phyloP scores from a whole-genome alignment of 495 filamentous ascomycete species.

The Pseudomonodictys pantanalensis region DNA sequence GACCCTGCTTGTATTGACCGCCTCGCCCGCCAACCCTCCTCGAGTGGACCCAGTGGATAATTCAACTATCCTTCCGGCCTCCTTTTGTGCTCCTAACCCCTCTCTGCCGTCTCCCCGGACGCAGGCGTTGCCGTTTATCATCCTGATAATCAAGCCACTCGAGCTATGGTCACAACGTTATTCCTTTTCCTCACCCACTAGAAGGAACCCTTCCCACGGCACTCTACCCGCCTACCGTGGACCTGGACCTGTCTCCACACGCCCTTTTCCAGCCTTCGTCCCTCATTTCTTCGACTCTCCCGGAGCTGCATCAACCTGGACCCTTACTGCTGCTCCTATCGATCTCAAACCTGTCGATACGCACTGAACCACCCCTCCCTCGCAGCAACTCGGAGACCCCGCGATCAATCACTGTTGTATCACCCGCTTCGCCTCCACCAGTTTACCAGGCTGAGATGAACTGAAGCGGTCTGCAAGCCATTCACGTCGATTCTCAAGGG shows the following conservation, averaged over 20 bases:
- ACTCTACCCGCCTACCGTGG: conserved; percentile 36
- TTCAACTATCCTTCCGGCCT: conserved; percentile 12
- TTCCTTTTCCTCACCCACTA: conserved; percentile 33
- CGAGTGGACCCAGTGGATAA: conserved; percentile 21
- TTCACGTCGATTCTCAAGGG: background rate
- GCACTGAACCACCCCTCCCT: conserved; percentile 18
- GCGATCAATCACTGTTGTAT: conserved; percentile 6
- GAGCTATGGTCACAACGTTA: conserved; percentile 35
- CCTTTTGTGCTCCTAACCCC: conserved; percentile 21
- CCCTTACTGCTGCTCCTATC: conserved; percentile 34
- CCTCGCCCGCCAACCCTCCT: conserved; percentile 14
- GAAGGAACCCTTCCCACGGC: conserved; percentile 27
- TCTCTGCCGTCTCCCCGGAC: conserved; percentile 22
- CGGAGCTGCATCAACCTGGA: conserved; percentile 34
- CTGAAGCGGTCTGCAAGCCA: background rate
- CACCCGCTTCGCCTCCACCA: conserved; percentile 2
- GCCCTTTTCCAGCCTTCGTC: conserved; percentile 32
- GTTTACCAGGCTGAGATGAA: conserved; percentile 23
- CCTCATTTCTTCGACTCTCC: conserved; percentile 30
- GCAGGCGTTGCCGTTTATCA: conserved; percentile 28
- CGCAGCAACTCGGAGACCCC: background rate
- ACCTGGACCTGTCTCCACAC: conserved; percentile 37
- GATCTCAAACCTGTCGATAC: conserved; percentile 28
- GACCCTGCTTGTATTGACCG: conserved; percentile 21
- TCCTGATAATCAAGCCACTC: conserved; percentile 31